Evolutionary conservation across 2,329 filamentous ascomycete genomes (phyloP).

Genomic region (Stemphylium lycopersici): DNA sequence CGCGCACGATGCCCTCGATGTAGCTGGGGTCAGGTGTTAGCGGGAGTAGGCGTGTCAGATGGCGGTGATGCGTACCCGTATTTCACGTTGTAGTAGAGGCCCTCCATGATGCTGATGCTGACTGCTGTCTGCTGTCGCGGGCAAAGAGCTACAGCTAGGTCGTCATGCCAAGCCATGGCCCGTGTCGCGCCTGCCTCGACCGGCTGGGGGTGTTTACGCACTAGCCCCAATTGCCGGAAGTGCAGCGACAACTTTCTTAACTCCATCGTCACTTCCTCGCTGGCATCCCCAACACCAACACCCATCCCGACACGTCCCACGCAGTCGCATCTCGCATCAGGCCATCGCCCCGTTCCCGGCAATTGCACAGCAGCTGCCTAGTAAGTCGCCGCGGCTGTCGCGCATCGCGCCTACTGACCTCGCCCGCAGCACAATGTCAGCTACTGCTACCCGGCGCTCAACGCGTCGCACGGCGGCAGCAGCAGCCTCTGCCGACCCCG

Average conservation of each 20-base stretch:
- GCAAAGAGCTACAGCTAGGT: constrained; percentile 27
- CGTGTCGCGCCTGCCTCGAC: constrained; percentile 19
- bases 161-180: constrained; percentile 29
- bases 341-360: constrained; percentile 1
- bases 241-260: constrained; percentile 24
- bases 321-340: constrained; percentile 11
- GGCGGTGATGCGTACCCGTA: constrained; percentile 69
- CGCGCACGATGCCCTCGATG: constrained; percentile 95
- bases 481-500: constrained; percentile 17
- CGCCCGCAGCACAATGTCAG: constrained; percentile 20
- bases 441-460: constrained; percentile 19
- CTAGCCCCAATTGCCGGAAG: constrained; percentile 13
- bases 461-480: constrained; percentile 24
- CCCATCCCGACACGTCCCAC: neutral
- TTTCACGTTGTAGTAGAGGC: constrained; percentile 92
- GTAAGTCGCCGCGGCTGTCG: constrained; percentile 18
- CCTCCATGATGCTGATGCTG: constrained; percentile 71
- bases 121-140: constrained; percentile 16
- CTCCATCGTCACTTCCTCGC: constrained; percentile 21
- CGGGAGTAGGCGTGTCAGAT: neutral
- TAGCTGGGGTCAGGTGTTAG: constrained; percentile 65
- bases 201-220: constrained; percentile 18
- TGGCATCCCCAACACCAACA: constrained; percentile 11
- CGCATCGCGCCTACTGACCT: constrained; percentile 23
- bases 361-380: constrained; percentile 12